These are phyloP conservation scores for Diaporthe capsici DNA, from an alignment of 2,329 filamentous ascomycete species.

Conservation along the genomic window DNA sequence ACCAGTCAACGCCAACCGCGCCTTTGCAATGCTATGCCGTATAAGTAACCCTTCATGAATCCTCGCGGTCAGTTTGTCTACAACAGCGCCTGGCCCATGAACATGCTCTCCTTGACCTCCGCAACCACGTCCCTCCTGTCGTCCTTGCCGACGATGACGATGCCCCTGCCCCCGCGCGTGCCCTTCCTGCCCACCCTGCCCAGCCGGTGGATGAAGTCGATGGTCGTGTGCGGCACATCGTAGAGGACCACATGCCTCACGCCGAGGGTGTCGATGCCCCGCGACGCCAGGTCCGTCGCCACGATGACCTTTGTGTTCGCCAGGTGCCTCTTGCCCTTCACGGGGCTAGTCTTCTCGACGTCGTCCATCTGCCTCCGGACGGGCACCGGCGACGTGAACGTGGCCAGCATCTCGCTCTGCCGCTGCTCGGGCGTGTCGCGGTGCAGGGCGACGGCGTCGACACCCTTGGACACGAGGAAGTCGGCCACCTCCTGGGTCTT, in stretches of 20 bases:
- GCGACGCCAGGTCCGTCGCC: slow-evolving; percentile 90
- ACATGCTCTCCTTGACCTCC: slow-evolving; percentile 93
- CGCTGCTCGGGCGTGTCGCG: slow-evolving; percentile 86
- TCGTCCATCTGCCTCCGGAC: slow-evolving; percentile 51
- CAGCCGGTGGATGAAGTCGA: slow-evolving; percentile 97
- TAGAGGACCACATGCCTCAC: slow-evolving; percentile 94
- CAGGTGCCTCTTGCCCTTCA: slow-evolving; percentile 65
- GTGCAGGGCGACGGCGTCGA: slow-evolving; percentile 88
- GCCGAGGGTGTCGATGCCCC: slow-evolving; percentile 93
- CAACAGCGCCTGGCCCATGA: slow-evolving; percentile 82
- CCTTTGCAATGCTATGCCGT: not conserved
- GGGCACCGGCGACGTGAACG: slow-evolving; percentile 74
- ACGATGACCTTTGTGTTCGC: slow-evolving; percentile 91
- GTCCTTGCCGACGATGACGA: slow-evolving; percentile 90
- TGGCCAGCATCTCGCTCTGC: slow-evolving; percentile 80
- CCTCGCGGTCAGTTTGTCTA: slow-evolving; percentile 53
- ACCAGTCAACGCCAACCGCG: slow-evolving; percentile 7
- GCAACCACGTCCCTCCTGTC: slow-evolving; percentile 92
- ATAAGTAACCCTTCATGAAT: not conserved
- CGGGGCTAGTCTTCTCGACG: slow-evolving; percentile 45
- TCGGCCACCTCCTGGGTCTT: slow-evolving; percentile 84
- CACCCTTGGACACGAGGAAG: slow-evolving; percentile 86
- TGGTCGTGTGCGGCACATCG: slow-evolving; percentile 97
- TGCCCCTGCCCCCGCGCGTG: slow-evolving; percentile 87
- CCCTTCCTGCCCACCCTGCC: slow-evolving; percentile 95